Evolutionary conservation across 345 rosid genomes (phyloP), one percentile per base, ranked within the genome.

Genomic region (Euphorbia lathyris): DNA sequence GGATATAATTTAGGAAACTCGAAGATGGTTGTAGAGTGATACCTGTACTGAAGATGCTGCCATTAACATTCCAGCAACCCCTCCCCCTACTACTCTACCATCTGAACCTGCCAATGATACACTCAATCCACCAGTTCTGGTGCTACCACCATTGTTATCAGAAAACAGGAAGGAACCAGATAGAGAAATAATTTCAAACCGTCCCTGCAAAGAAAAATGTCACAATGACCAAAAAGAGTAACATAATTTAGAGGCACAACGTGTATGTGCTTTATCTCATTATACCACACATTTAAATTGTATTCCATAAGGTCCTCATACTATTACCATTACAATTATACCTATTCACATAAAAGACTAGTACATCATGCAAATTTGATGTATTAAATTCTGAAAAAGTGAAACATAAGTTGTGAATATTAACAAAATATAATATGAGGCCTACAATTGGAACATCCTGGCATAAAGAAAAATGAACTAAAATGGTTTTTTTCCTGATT

Each of bases 1-100:
- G n/a, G 32, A 63, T 25, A 0, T 11, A 11, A 23, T 40, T 63
- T 34, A 25, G 7, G 27, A 64, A 65, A 7, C 20, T 0, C 26
- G 16, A 17, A 45, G 34, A 40, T 30, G 34, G 12, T 23, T 6
- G 66, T 57, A 50, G 72, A 67, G 61, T 2, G 19, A 58, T 78
- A 89, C 99, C 97, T 90, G 97, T 63, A 95, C 97, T 10, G 88
- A 81, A 45, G 96, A 74, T 59, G 93, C 99, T 72, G 99, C 99
- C 34, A 76, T 63, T 59, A 95, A 68, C 77, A 75, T 65, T 78
- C 97, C 99, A 13, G 85, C 83, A 67, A 93, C 98, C 57, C 73
- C 78, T 69, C 99, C 99, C 59, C 97, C 97, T 68, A 95, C 45
- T 70, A 90, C 89, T 65, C 81, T 81, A 59, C 92, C 96, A 72